These are phyloP conservation scores for Deuterostichococcus epilithicus DNA, from an alignment of 139 green algal genomes.

Conservation along the genomic window DNA sequence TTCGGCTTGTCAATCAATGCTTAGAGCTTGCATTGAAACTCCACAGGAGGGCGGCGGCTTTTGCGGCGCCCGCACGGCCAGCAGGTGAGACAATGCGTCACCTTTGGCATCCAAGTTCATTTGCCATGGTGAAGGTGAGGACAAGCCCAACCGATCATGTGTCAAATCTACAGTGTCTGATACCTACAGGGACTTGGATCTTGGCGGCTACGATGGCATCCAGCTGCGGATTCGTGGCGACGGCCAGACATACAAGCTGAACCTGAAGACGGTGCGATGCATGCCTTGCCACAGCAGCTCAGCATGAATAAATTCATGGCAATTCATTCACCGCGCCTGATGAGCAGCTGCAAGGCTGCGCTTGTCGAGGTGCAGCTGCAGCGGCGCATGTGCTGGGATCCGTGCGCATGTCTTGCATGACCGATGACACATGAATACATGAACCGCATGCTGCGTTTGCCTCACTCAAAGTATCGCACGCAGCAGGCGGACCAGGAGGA, in stretches of 20 bases:
- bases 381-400: too few relatives aligned
- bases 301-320: too few relatives aligned
- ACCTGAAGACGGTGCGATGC: slow-evolving; percentile 77
- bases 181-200: slow-evolving; percentile 17
- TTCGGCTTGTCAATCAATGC: not conserved
- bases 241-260: slow-evolving; percentile 84
- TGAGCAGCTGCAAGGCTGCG: too few relatives aligned
- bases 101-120: not conserved
- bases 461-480: not conserved
- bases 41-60: slow-evolving; percentile 85
- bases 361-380: too few relatives aligned
- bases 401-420: too few relatives aligned
- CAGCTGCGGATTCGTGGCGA: slow-evolving; percentile 64
- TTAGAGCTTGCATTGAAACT: not conserved
- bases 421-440: too few relatives aligned
- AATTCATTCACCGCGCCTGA: too few relatives aligned
- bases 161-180: not conserved
- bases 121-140: too few relatives aligned
- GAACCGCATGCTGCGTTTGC: not conserved
- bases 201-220: slow-evolving; percentile 57
- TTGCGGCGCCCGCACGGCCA: slow-evolving; percentile 65
- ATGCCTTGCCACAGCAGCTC: too few relatives aligned
- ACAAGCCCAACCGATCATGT: too few relatives aligned
- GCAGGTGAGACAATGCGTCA: not conserved
- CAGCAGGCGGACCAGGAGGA: slow-evolving; percentile 53